Evolutionary conservation across 106 monocot genomes (phyloP), one percentile per base, ranked within the genome.

Genomic region (Alisma plantagoaquatica): DNA sequence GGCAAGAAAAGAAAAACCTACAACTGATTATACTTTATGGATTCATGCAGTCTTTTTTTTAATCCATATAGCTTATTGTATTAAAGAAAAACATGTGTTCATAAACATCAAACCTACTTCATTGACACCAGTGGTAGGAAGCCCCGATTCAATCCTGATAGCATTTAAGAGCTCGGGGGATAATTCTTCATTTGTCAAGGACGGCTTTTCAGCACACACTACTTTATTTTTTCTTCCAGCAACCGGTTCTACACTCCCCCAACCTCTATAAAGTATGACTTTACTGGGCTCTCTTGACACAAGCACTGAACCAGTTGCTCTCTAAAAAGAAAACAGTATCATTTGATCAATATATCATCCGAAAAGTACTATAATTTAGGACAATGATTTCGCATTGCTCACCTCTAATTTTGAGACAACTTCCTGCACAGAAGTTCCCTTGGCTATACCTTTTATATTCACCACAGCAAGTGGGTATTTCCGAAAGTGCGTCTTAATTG

Each of bases 401-500:
- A 96, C 96, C 89, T 96, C 96, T 14, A 96, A 69, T 66, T 88
- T 59, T 44, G 74, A 82, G 59, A 96, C 73, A 58, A 96, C 35
- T 51, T 85, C 81, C 33, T 82, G 84, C 16, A 82, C 76, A 30
- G 96, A 78, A 29, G 96, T 96, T 20, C 81, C 96, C 15, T 81
- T 70, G 28, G 84, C 96, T 61, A 73, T 73, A 18, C 72, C 75
- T 57, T 96, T 89, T 9, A 96, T 85, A 57, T 96, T 89, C 51
- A 96, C 89, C 53, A 96, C 85, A 10, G 96, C 96, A 43, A 96
- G 84, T 41, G 81, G 84, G 49, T 96, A 46, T 73, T 85, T 96
- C 63, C 59, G 62, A 64, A 96, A 96, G 65, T 89, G 96, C n/a
- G 81, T 76, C 56, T 59, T 74, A 16, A 96, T 89, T 49, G 89